Base-by-base conservation (phyloP, 495 filamentous ascomycete genomes). In the Bathelium albidoporum region DNA sequence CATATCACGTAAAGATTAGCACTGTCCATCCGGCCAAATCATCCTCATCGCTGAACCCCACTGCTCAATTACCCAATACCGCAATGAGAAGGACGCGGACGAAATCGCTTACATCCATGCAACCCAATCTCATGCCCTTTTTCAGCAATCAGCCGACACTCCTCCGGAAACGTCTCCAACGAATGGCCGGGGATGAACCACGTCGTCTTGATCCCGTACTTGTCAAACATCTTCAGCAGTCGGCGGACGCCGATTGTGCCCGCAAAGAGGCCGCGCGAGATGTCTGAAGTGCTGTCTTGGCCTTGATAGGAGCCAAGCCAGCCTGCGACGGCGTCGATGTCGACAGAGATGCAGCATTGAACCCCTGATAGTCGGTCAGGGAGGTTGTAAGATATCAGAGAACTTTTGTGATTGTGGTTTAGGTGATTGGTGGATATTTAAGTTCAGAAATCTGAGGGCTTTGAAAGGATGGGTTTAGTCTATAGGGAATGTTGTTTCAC, bases 141-240 rank as follows among this genome's bases (percentile, higher is more conserved):
- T 63, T 91, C 89, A n/a, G 85, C 79, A 32, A 93, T 80, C 76
- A 83, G 80, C 31, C 83, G 82, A 68, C 85, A 89, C 69, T 90
- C 87, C 69, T 88, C 86, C 0, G 88, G 88, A 69, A 91, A 91
- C 16, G 80, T 89, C 64, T 93, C 89, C 18, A 93, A 81, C 0
- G 83, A 86, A 73, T 93, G 89, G 0, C 88, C 89, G 0, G 88
- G 89, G 64, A 93, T 90, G 73, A 93, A 91, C 85, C 87, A 91
- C 7, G 88, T 89, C 14, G 86, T 82, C 73, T 88, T 91, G 77
- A 93, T 93, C 63, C 85, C 82, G 79, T 90, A 87, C 71, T 89
- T 90, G 9, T 85, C 79, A 71, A 91, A 89, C 1, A 93, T 72
- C 65, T 88, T 89, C 10, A 93, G 80, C 1, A 93, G 75, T 10